Conservation (phyloP, 345 rosid genomes). For the Acer saccharum region DNA sequence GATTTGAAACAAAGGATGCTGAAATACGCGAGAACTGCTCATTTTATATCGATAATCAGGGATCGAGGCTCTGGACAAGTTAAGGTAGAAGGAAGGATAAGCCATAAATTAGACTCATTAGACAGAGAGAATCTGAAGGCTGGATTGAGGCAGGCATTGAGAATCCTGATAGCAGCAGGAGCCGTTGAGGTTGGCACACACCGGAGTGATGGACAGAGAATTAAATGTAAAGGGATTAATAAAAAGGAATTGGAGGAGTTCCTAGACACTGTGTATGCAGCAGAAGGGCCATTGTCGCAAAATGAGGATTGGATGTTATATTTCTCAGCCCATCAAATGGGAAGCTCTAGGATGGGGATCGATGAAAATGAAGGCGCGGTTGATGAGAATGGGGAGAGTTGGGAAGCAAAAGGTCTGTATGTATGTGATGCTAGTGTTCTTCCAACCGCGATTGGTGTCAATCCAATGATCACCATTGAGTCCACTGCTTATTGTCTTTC, state of each 20-base stretch:
- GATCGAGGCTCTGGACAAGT: slow-evolving; percentile 59
- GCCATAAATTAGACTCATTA: slow-evolving; percentile 23
- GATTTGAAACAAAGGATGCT: slow-evolving; percentile 51
- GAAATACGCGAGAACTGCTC: slow-evolving; percentile 62
- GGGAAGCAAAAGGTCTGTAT: slow-evolving; percentile 62
- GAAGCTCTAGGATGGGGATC: slow-evolving; percentile 63
- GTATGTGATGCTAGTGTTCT: slow-evolving; percentile 64
- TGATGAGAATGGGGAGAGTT: slow-evolving; percentile 57
- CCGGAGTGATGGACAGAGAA: slow-evolving; percentile 58
- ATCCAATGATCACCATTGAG: slow-evolving; percentile 76
- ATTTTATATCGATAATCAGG: slow-evolving; percentile 42
- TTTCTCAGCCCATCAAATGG: slow-evolving; percentile 68
- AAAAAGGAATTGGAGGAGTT: slow-evolving; percentile 45
- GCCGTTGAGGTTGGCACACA: slow-evolving; percentile 68
- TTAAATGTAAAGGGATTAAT: slow-evolving; percentile 42
- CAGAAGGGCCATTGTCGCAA: slow-evolving; percentile 32
- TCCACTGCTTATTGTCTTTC: slow-evolving; percentile 69
- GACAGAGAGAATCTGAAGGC: slow-evolving; percentile 50
- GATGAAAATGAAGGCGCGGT: slow-evolving; percentile 51
- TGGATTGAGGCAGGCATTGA: slow-evolving; percentile 52
- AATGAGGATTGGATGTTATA: slow-evolving; percentile 44
- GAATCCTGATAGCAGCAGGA: slow-evolving; percentile 65
- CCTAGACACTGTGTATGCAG: slow-evolving; percentile 40
- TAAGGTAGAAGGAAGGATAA: slow-evolving; percentile 42
- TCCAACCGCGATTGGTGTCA: slow-evolving; percentile 68